Evolutionary conservation across 1,139 yeast genomes (phyloP), one percentile per base, ranked within the genome.

Genomic region (Hyphopichia khmerensis): DNA sequence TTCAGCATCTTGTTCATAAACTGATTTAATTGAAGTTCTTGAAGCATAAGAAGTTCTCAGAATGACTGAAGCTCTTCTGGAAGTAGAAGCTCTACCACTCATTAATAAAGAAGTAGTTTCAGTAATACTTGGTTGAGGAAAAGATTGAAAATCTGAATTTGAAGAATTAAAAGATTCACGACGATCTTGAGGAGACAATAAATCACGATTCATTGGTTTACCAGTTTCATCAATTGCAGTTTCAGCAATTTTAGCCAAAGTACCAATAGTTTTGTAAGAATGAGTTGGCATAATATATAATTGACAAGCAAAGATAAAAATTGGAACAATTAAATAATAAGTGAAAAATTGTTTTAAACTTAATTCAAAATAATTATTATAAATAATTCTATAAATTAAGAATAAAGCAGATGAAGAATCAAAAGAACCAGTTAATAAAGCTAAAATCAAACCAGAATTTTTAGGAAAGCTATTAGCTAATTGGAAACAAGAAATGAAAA

Each of bases 271-370:
- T 57, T 85, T 85, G 64, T 87, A 87, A 1, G 91, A 82, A 39
- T 79, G 77, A 19, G 57, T 67, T 6, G 97, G 97, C 96, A 91
- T 89, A 24, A 90, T 67, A 33, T 81, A 71, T 8, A 84, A 32
- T 61, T 89, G 96, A 52, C 93, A 87, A 1, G 80, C 35, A 11
- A 87, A 64, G 38, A 90, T 88, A 58, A 88, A 86, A 0, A 80
- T 43, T 0, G 98, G 96, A 3, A 89, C 89, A 5, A 79, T 52
- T 55, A 87, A 60, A 57, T 88, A 93, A 46, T 68, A 59, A 14
- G 77, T 64, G 67, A 91, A 88, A 59, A 91, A 89, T 38, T 62
- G 68, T 16, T 72, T 56, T 7, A 88, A 56, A 3, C 65, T 43
- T 17, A 72, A 44, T 40, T 51, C 41, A 33, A 54, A 48, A 40